Conservation (phyloP, 768 basidiomycete species). For the Tephrocybe sp. region DNA sequence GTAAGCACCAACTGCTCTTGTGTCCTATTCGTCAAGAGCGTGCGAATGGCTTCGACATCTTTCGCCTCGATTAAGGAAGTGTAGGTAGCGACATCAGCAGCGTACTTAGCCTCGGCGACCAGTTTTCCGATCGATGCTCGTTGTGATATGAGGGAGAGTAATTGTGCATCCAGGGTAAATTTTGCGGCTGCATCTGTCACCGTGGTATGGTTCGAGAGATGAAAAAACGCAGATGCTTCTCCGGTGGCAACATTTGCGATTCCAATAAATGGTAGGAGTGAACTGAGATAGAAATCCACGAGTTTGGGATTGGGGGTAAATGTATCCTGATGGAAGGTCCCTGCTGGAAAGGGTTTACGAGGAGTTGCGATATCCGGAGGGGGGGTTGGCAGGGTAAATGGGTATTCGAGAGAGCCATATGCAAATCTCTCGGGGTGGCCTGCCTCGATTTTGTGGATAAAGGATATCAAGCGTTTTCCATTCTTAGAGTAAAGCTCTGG, state of each 20-base stretch:
- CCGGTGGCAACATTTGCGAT: background rate
- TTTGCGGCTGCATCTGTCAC: slow-evolving; percentile 1
- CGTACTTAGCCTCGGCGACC: slow-evolving; percentile 11
- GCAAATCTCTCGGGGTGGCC: slow-evolving; percentile 1
- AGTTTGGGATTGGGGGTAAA: slow-evolving; percentile 10
- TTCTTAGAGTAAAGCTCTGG: slow-evolving; percentile 5
- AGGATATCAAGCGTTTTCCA: background rate
- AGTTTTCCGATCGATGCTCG: slow-evolving; percentile 14
- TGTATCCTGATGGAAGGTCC: slow-evolving; percentile 15
- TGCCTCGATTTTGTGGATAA: slow-evolving; percentile 8
- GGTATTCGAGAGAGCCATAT: slow-evolving; percentile 15
- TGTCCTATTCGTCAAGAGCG: slow-evolving; percentile 7
- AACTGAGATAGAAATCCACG: slow-evolving; percentile 9
- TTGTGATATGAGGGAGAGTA: slow-evolving; percentile 12
- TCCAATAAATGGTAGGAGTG: slow-evolving; percentile 8
- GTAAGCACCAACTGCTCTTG: slow-evolving; percentile 10
- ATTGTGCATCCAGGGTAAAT: slow-evolving; percentile 8
- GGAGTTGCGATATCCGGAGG: slow-evolving; percentile 6
- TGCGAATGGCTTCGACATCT: slow-evolving; percentile 2
- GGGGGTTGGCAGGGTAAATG: slow-evolving; percentile 11
- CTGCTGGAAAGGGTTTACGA: slow-evolving; percentile 4
- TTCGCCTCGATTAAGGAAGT: slow-evolving; percentile 2
- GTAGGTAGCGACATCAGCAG: slow-evolving; percentile 3
- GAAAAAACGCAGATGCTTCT: slow-evolving; percentile 8
- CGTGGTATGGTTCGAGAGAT: slow-evolving; percentile 2